These are phyloP conservation scores for Schoenoplectus triqueter DNA, from an alignment of 202 grass and related monocot species.

Conservation along the genomic window DNA sequence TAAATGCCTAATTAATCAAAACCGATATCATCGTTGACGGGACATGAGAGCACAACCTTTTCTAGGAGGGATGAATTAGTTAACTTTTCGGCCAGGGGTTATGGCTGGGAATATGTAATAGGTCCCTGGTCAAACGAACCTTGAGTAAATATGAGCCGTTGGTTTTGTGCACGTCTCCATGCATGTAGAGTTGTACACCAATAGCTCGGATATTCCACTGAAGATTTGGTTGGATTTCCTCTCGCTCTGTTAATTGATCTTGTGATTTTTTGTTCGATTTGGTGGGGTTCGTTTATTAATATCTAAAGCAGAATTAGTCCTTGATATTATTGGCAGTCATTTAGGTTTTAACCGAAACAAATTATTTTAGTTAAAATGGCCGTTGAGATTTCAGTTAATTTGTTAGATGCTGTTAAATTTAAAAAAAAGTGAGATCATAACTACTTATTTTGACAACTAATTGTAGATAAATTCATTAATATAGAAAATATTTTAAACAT, in stretches of 20 bases:
- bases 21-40: background rate
- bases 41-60: background rate
- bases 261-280: background rate
- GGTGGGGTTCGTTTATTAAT: background rate
- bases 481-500: no score
- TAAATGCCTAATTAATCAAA: background rate
- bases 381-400: background rate
- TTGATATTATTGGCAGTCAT: background rate
- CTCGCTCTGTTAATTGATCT: background rate
- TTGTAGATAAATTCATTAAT: no score
- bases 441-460: no score
- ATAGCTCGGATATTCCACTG: background rate
- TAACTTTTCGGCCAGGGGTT: background rate
- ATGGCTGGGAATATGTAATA: background rate
- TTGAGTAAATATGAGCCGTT: background rate
- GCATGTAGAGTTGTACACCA: background rate
- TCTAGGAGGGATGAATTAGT: constrained; percentile 24
- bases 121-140: background rate
- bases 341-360: background rate
- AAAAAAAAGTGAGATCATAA: background rate
- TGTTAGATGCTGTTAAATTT: background rate
- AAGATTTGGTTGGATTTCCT: constrained; percentile 14
- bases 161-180: background rate
- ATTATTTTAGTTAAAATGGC: background rate
- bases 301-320: background rate